Evolutionary conservation across 1,284 basidiomycete genomes (phyloP), one percentile per base, ranked within the genome.

Genomic region (Marasmius sp.): DNA sequence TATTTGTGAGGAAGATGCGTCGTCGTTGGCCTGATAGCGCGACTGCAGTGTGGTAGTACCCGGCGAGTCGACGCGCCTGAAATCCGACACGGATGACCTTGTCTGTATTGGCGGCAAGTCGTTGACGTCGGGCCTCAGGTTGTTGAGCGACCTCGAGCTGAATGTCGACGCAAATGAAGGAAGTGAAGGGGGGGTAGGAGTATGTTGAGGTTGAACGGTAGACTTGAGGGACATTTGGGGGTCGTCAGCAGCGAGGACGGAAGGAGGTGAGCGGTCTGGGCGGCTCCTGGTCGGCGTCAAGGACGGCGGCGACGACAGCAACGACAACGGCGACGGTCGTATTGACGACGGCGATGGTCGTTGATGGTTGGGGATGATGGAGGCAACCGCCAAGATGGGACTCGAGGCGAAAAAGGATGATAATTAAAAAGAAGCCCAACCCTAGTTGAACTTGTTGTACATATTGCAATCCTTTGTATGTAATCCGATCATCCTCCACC

Each of bases 131-230:
- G 75, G 72, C 0, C 80, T 68, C 33, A 85, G 79, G 61, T 74
- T 79, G 73, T 71, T 76, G 59, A 88, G 74, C 11, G 84, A 84
- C 1, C 82, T 79, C 60, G 68, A 75, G 72, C 80, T 83, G 74
- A 91, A 91, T 0, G 89, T 84, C 73, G 88, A 86, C 2, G 87
- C 85, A 71, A 91, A 91, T 50, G 89, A 88, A 39, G 89, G 89
- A 50, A 91, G 83, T n/a, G 87, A 86, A 71, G 86, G 86, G 59
- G 82, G 69, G 67, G 67, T 27, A 27, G 27, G 27, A 27, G 27
- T 27, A 27, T 27, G 69, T 66, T 71, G 72, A 36, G 77, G 73
- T 66, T 75, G 74, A 67, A 73, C 66, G 65, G 79, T 77, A 79
- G 83, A 83, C 59, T 60, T 57, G 57, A 50, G 61, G 49, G 48